Base-by-base conservation (phyloP, 345 rosid species). In the Gossypium longicalyx region DNA sequence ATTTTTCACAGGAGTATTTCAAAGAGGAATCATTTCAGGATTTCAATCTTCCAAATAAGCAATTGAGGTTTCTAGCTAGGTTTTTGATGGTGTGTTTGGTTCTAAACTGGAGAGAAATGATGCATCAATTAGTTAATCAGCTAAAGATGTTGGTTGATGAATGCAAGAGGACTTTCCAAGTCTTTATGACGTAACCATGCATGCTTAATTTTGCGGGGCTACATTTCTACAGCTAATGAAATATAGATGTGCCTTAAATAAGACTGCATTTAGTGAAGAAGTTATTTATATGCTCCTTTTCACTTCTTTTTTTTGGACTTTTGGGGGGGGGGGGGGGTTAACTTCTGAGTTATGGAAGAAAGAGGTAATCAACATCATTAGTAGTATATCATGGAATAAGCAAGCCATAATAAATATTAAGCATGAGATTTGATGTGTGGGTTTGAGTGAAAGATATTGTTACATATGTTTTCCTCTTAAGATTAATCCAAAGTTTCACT, bases 31-130 rank as follows among this genome's bases (percentile, higher is more conserved):
- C 86, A 83, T 83, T 78, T 83, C 97, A 94, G 85, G 90, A 92
- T 79, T 82, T 86, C 66, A 88, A 87, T 82, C 86, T 92, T 73
- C 94, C 95, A 3, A 94, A 92, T 87, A 94, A 94, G 61, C 98
- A 94, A 77, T 82, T 92, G 82, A 85, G 97, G 75, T 88, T 92
- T 82, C 89, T 89, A 38, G 93, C 97, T 0, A 86, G 98, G 85
- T 94, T 92, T 86, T 78, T 92, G 77, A 90, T 87, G 95, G 97
- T 94, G 11, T 89, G 95, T 85, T 86, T 94, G 85, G 92, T 94
- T 73, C 79, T 85, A 51, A 92, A 89, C 82, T 89, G 89, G 19
- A 84, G 92, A 51, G 97, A 90, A 76, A 85, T 89, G 89, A 89
- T 92, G 47, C 92, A 88, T 84, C 97, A 89, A 64, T 82, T 92